phyloP scores from a whole-genome alignment of 257 asterid genomes.

The Solanum corneliomulleri region DNA sequence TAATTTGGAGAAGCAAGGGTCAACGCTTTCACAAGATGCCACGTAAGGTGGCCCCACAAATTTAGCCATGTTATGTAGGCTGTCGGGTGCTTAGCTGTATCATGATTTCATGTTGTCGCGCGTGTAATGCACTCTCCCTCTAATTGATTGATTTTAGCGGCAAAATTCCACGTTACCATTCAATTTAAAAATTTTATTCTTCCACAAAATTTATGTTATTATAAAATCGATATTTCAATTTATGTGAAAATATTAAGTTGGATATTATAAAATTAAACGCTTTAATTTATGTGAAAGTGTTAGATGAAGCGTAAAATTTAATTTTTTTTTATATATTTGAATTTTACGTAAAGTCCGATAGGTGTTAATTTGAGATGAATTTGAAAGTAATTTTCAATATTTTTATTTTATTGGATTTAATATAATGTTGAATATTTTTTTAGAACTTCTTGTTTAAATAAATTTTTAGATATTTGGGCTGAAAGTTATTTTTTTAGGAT shows the following conservation, averaged over 20 bases:
- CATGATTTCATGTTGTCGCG: neutral
- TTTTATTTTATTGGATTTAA: too few species aligned
- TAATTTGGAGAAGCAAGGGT: neutral
- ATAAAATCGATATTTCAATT: too few species aligned
- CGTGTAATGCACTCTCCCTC: neutral
- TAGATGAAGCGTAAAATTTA: too few species aligned
- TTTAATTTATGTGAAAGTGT: neutral
- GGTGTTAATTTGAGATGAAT: neutral
- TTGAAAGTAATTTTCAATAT: neutral
- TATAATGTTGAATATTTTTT: too few species aligned
- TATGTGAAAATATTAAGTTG: too few species aligned
- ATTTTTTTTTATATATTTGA: too few species aligned
- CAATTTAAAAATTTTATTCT: neutral
- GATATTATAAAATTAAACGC: too few species aligned
- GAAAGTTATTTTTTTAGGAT: too few species aligned
- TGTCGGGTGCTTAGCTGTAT: neutral
- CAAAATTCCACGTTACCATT: neutral
- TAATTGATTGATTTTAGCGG: neutral
- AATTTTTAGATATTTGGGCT: neutral
- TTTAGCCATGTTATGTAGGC: neutral
- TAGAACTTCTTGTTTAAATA: too few species aligned
- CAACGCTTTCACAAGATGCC: neutral
- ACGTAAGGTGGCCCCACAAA: neutral
- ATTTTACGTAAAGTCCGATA: too few species aligned
- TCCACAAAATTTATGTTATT: too few species aligned